phyloP scores from a whole-genome alignment of 73 alveolate genomes.

The Effrenium voratum region DNA sequence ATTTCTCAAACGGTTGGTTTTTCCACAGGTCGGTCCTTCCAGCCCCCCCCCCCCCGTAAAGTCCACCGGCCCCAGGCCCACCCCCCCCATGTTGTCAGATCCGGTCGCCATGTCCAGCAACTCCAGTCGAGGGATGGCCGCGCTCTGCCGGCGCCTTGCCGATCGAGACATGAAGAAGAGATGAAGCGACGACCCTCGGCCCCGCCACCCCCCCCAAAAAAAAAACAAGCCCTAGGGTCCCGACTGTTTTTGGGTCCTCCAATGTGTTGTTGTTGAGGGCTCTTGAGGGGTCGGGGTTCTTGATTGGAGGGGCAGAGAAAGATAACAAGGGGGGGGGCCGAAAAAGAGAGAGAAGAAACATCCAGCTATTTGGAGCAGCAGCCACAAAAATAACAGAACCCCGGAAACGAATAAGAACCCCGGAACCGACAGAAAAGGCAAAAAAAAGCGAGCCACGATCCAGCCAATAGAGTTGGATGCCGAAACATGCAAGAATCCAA shows the following conservation, averaged over 20 bases:
- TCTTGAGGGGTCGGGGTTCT: no score
- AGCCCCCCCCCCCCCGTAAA: neutral
- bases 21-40: no score
- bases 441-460: neutral
- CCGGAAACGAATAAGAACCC: neutral
- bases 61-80: no score
- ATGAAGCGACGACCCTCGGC: neutral
- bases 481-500: no score
- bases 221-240: neutral
- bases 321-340: neutral
- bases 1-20: neutral
- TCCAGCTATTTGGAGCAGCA: neutral
- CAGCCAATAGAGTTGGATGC: no score
- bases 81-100: no score
- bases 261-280: no score
- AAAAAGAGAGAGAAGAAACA: neutral
- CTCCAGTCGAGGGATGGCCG: conserved; percentile 18
- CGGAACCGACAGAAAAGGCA: neutral
- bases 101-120: conserved; percentile 10
- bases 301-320: neutral
- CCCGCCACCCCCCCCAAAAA: neutral
- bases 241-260: neutral
- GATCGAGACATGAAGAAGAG: neutral
- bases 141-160: neutral
- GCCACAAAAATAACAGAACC: neutral